Evolutionary conservation across 495 filamentous ascomycete genomes (phyloP).

Genomic region (Apiosordaria backusii): DNA sequence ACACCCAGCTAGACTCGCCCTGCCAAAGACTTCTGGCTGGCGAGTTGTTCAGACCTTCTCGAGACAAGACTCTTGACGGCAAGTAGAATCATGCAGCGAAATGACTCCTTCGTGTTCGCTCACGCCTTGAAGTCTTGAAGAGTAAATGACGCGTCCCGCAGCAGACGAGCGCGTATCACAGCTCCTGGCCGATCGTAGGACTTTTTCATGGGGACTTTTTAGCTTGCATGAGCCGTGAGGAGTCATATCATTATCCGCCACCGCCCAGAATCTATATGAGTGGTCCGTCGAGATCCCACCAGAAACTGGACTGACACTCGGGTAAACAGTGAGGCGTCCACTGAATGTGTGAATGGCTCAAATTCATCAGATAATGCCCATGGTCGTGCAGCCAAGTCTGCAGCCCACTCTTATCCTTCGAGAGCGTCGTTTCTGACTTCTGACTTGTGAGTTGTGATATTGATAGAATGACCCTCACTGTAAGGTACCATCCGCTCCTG

Average conservation of each 20-base stretch:
- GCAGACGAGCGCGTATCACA: conserved; percentile 12
- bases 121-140: background rate
- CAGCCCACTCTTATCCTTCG: background rate
- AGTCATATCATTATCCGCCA: conserved; percentile 7
- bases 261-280: conserved; percentile 3
- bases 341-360: background rate
- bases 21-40: background rate
- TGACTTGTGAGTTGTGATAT: conserved; percentile 33
- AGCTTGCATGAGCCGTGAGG: conserved; percentile 10
- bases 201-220: background rate
- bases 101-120: conserved; percentile 8
- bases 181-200: conserved; percentile 7
- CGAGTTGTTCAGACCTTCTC: background rate
- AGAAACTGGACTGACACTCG: background rate
- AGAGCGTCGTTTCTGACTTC: conserved; percentile 16
- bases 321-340: background rate
- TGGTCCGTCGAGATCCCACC: conserved; percentile 1
- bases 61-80: background rate
- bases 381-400: background rate
- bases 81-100: background rate
- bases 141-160: conserved; percentile 12
- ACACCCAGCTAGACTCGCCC: conserved; percentile 8
- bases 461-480: conserved; percentile 15
- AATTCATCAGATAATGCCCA: background rate
- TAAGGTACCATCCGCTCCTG: conserved; percentile 5